phyloP scores from a whole-genome alignment of 2,329 filamentous ascomycete species.

The Colletotrichum somersetense region DNA sequence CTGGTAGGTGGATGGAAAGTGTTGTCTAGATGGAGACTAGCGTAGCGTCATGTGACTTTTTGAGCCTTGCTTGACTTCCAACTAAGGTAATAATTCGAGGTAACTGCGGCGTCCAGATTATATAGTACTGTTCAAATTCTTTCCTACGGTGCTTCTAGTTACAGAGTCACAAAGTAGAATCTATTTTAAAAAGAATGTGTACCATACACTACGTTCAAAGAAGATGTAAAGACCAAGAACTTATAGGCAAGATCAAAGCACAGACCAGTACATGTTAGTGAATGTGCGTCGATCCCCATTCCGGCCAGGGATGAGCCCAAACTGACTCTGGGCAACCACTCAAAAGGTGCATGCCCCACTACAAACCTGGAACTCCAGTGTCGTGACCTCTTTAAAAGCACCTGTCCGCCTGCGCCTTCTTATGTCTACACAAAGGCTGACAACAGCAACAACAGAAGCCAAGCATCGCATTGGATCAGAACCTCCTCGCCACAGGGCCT shows the following conservation, averaged over 20 bases:
- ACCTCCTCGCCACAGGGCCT: background rate
- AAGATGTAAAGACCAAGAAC: background rate
- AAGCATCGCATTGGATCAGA: conserved; percentile 7
- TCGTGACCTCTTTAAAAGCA: conserved; percentile 22
- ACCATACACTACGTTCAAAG: background rate
- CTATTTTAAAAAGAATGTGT: background rate
- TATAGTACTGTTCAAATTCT: too few relatives aligned
- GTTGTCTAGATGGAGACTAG: conserved; percentile 12
- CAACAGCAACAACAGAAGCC: conserved; percentile 24
- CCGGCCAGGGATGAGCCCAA: conserved; percentile 5
- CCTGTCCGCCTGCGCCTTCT: conserved; percentile 2
- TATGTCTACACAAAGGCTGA: background rate
- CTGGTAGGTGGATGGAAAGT: background rate
- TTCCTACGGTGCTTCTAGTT: background rate
- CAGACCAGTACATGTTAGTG: background rate
- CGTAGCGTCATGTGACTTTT: conserved; percentile 21
- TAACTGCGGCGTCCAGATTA: too few relatives aligned
- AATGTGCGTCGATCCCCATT: background rate
- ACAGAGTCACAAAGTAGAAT: background rate
- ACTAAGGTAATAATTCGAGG: too few relatives aligned
- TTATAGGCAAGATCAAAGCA: background rate
- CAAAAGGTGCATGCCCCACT: conserved; percentile 15
- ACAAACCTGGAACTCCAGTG: conserved; percentile 6
- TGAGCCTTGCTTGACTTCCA: background rate
- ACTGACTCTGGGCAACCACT: conserved; percentile 8